Evolutionary conservation across 2,329 filamentous ascomycete species (phyloP), one percentile per base, ranked within the genome.

Genomic region (Pseudogymnoascus sp.): DNA sequence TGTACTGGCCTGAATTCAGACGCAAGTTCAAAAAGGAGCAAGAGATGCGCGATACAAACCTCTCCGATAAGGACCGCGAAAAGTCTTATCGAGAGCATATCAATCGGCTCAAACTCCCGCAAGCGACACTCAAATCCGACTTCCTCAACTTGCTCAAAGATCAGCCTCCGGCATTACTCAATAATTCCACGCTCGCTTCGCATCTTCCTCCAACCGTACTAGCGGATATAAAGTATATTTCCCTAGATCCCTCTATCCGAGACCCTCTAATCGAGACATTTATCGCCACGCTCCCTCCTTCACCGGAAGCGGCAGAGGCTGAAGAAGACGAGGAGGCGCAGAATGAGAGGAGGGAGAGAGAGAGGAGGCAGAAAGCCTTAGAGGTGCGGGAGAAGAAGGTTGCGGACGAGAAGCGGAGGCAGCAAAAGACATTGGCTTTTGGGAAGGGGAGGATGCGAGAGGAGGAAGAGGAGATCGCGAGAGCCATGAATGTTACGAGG

Each of bases 1-100:
- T 99, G 1, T 99, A 96, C 79, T 99, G 94, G 94, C 88, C 91
- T 0, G 94, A 99, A 73, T 99, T 99, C 76, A 91, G 90, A 69
- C 82, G 94, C 35, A 99, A 97, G 72, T 94, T 86, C 75, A 89
- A 88, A 67, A 92, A 89, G 67, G 92, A 96, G 66, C 75, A 83
- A 0, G 83, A 87, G 61, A 92, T 99, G 89, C 89, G 87, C 65
- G 89, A 93, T 64, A 78, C 83, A 31, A 83, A 80, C 60, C 78
- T 92, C 23, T 77, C 79, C 35, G 91, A 93, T 70, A 91, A 88
- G 73, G 90, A 93, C 61, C 82, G 88, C 35, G 91, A 95, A 72
- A 92, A 89, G 75, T 79, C 84, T 61, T 95, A 93, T 72, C 82
- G 90, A 62, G 90, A 94, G 63, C 85, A 91, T 69, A 79, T 91